Evolutionary conservation across 352 stramenopile genomes (phyloP), one percentile per base, ranked within the genome.

Genomic region (Phytophthora pisi): DNA sequence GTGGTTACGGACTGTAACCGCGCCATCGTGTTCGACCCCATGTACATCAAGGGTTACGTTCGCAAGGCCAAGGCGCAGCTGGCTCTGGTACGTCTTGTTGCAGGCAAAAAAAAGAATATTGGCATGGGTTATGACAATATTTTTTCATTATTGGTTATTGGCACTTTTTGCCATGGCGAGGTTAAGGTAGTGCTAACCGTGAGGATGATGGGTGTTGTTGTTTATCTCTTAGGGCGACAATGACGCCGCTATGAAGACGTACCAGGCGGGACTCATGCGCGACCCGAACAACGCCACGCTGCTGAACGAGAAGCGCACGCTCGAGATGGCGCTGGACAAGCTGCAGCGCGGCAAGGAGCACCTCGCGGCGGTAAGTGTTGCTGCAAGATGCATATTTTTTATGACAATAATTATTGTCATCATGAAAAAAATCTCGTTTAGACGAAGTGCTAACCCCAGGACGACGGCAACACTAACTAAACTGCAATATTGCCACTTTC

Each of bases 41-140:
- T 82, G 18, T 97, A 93, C 61, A 87, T 96, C 43, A 98, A 98
- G 69, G 92, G 89, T 1, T 97, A 98, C 73, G 71, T 97, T 26
- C 88, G 93, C 56, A 97, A 97, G 69, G 89, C 86, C 52, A 96
- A 96, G 75, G 82, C 85, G n/a, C 86, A 94, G 60, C 71, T 96
- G 15, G 84, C 85, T 24, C 61, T 94, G 65, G 86, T 93, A 72
- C 28, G 74, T 70, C 0, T 31, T 7, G 26, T 30, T 30, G 26
- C 26, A 20, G 34, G 26, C 16, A 23, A n/a, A 16, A 46, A 54
- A 26, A 38, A 43, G 20, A 40, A 26, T 23, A 28, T 56, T 56
- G 28, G 18, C 15, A 15, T 28, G 20, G 30, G 26, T 31, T 23
- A 47, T 51, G 11, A 5, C 24, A 47, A 31, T 42, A 42, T 52